These are phyloP conservation scores for Phytophthora tubulina DNA, from an alignment of 352 stramenopile species.

Conservation along the genomic window DNA sequence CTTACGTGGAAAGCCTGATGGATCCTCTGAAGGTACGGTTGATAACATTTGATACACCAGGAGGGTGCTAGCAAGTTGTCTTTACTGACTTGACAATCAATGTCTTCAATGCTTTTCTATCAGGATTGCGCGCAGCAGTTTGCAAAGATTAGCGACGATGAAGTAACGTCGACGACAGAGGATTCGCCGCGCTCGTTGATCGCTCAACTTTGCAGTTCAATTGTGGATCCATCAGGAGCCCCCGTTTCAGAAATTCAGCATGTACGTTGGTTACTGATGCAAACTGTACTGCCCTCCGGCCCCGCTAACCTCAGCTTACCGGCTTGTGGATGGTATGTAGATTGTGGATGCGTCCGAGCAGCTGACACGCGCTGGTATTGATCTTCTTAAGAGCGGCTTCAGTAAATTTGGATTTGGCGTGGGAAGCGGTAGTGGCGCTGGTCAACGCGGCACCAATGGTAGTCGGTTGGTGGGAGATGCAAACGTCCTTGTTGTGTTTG, in stretches of 20 bases:
- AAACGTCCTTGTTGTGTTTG: constrained; percentile 69
- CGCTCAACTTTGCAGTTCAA: constrained; percentile 55
- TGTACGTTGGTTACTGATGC: constrained; percentile 34
- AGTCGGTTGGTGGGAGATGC: constrained; percentile 51
- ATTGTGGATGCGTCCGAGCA: constrained; percentile 84
- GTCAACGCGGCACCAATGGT: constrained; percentile 25
- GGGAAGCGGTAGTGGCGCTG: constrained; percentile 26
- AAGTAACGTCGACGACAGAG: constrained; percentile 20
- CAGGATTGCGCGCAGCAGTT: constrained; percentile 78
- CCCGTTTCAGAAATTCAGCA: constrained; percentile 57
- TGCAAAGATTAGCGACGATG: constrained; percentile 45
- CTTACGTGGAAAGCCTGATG: constrained; percentile 54
- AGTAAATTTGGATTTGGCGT: constrained; percentile 81
- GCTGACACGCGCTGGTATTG: constrained; percentile 77
- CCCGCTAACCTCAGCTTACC: constrained; percentile 4
- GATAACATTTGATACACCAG: neutral
- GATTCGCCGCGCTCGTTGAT: constrained; percentile 46
- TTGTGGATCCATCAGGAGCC: constrained; percentile 42
- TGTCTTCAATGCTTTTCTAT: constrained; percentile 5
- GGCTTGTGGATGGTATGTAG: constrained; percentile 32
- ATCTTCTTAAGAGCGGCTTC: constrained; percentile 85
- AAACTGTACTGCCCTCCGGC: neutral
- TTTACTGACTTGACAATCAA: constrained; percentile 12
- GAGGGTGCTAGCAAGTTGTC: neutral
- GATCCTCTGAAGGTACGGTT: constrained; percentile 56